phyloP scores from a whole-genome alignment of 2,329 filamentous ascomycete genomes.

The Pseudovirgaria hyperparasitica region DNA sequence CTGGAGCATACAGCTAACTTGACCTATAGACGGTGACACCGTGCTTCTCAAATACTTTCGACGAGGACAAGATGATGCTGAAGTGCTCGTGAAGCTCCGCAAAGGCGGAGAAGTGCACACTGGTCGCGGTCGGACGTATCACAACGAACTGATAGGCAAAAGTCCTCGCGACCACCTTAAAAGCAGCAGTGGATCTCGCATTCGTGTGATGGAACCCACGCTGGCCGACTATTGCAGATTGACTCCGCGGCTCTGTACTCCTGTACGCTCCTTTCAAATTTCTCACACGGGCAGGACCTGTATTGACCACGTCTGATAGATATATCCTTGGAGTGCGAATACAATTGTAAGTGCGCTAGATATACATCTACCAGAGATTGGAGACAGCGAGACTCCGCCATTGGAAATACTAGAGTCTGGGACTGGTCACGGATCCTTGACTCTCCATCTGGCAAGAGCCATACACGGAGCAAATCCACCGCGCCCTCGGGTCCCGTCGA shows the following conservation, averaged over 20 bases:
- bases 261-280: slow-evolving; percentile 36
- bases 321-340: slow-evolving; percentile 64
- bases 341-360: slow-evolving; percentile 67
- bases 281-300: not conserved
- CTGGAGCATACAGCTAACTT: too few species aligned
- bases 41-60: too few species aligned
- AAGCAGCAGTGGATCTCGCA: slow-evolving; percentile 39
- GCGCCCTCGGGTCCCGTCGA: slow-evolving; percentile 23
- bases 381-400: slow-evolving; percentile 20
- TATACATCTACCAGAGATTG: slow-evolving; percentile 42
- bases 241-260: slow-evolving; percentile 59
- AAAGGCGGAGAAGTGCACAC: slow-evolving; percentile 20
- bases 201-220: slow-evolving; percentile 51
- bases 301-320: slow-evolving; percentile 28
- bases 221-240: slow-evolving; percentile 61
- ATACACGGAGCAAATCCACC: slow-evolving; percentile 60
- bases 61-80: slow-evolving; percentile 26
- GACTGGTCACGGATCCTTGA: slow-evolving; percentile 72
- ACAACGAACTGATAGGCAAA: slow-evolving; percentile 51
- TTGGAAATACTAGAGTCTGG: slow-evolving; percentile 74
- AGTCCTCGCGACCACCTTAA: slow-evolving; percentile 44
- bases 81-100: slow-evolving; percentile 27
- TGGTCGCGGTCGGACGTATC: slow-evolving; percentile 36
- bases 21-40: slow-evolving; percentile 23
- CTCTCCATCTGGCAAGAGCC: slow-evolving; percentile 60